phyloP scores from a whole-genome alignment of 1,284 basidiomycete species.

The Microbotryum violaceum region DNA sequence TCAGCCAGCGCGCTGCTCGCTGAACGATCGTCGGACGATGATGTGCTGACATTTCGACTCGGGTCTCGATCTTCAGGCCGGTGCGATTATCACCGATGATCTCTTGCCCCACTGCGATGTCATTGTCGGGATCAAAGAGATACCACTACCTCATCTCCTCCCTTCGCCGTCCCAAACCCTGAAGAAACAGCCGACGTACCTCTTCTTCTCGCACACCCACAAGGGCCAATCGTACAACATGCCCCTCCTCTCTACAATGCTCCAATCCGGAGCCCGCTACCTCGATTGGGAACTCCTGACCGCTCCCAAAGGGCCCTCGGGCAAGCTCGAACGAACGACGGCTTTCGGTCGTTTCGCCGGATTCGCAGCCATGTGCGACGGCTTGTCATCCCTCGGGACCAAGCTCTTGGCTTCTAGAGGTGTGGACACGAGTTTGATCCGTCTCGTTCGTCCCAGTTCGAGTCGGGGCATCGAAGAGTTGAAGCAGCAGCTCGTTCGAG shows the following conservation, averaged over 20 bases:
- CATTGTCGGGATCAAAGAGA: slow-evolving; percentile 79
- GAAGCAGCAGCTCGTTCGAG: slow-evolving; percentile 51
- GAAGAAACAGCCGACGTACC: slow-evolving; percentile 47
- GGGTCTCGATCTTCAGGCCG: slow-evolving; percentile 52
- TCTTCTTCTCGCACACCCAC: slow-evolving; percentile 85
- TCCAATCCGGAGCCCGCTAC: slow-evolving; percentile 48
- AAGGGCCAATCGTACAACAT: slow-evolving; percentile 80
- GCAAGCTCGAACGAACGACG: slow-evolving; percentile 57
- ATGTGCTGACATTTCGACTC: neutral
- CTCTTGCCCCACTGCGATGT: slow-evolving; percentile 52
- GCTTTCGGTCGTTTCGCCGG: slow-evolving; percentile 86
- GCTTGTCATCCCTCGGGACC: slow-evolving; percentile 66
- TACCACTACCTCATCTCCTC: slow-evolving; percentile 57
- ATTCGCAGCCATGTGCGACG: slow-evolving; percentile 74
- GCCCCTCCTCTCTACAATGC: slow-evolving; percentile 61
- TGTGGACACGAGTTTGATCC: slow-evolving; percentile 45
- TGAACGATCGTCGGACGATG: neutral
- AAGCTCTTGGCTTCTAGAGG: slow-evolving; percentile 63
- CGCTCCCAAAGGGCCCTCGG: slow-evolving; percentile 45
- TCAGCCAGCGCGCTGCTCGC: slow-evolving; percentile 1
- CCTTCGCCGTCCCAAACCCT: slow-evolving; percentile 20
- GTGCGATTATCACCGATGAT: slow-evolving; percentile 56
- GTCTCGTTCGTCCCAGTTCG: too few relatives aligned
- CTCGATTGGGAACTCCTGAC: slow-evolving; percentile 80
- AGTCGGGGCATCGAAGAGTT: slow-evolving; percentile 51